Percentiles rank a stretch among this genome's conserved stretches.
phyloP scores from a whole-genome alignment of 2,329 filamentous ascomycete genomes.

The Tolypocladium pustulatum region DNA sequence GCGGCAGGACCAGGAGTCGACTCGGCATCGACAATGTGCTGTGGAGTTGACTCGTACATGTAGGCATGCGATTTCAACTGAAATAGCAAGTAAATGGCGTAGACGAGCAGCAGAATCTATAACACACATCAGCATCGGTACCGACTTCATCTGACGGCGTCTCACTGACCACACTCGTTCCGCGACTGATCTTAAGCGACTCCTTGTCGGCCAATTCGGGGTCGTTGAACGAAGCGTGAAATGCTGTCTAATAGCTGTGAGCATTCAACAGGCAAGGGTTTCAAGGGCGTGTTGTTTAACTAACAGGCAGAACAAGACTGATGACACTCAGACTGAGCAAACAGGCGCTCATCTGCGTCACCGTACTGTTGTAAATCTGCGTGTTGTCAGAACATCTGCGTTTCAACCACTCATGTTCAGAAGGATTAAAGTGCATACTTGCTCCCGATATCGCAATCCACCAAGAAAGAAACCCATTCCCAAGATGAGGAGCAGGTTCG shows the following conservation, averaged over 20 bases:
- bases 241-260: conserved; percentile 61
- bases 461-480: conserved; percentile 88
- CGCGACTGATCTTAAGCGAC: conserved; percentile 77
- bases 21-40: conserved; percentile 87
- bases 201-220: conserved; percentile 50
- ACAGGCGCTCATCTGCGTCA: conserved; percentile 94
- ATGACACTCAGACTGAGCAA: conserved; percentile 83
- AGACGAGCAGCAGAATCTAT: conserved; percentile 68
- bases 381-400: background rate
- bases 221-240: conserved; percentile 75
- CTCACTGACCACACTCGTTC: conserved; percentile 66
- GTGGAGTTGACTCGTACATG: conserved; percentile 85
- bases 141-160: background rate
- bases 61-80: conserved; percentile 88
- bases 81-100: conserved; percentile 75
- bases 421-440: conserved; percentile 21
- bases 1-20: conserved; percentile 75
- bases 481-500: conserved; percentile 78
- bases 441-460: conserved; percentile 77
- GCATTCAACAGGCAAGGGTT: background rate
- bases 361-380: conserved; percentile 84
- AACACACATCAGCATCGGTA: background rate
- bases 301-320: conserved; percentile 71
- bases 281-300: conserved; percentile 12
- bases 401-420: background rate